Evolutionary conservation across 495 filamentous ascomycete genomes (phyloP).

Genomic region (Penicillium lividum): DNA sequence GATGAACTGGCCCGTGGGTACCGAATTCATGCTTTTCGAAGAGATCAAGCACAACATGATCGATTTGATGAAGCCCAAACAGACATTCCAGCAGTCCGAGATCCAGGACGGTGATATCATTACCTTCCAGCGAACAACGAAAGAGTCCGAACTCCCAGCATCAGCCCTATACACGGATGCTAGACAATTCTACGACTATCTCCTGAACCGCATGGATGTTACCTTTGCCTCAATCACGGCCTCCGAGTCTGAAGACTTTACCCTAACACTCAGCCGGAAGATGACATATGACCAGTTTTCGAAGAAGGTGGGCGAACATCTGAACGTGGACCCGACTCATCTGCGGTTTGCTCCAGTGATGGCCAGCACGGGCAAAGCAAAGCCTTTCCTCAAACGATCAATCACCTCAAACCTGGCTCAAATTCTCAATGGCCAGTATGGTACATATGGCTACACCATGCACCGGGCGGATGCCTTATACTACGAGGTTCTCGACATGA

Average conservation of each 20-base stretch:
- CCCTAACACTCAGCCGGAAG: conserved; percentile 75
- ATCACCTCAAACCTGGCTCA: conserved; percentile 62
- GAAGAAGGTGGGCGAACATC: conserved; percentile 78
- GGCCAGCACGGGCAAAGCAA: conserved; percentile 68
- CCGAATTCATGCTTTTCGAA: conserved; percentile 74
- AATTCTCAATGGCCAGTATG: conserved; percentile 70
- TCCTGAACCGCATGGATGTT: conserved; percentile 78
- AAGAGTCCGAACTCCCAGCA: conserved; percentile 58
- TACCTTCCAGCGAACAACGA: conserved; percentile 75
- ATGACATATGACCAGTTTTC: conserved; percentile 89
- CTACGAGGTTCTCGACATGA: conserved; percentile 92
- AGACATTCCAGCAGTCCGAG: conserved; percentile 83
- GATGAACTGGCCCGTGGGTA: conserved; percentile 80
- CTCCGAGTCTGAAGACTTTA: conserved; percentile 59
- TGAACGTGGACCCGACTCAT: conserved; percentile 80
- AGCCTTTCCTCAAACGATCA: conserved; percentile 71
- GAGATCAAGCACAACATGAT: conserved; percentile 99
- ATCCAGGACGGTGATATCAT: conserved; percentile 98
- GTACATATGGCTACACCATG: conserved; percentile 61
- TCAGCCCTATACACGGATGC: conserved; percentile 62
- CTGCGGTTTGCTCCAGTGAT: conserved; percentile 87
- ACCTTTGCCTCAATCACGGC: conserved; percentile 43
- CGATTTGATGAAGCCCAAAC: conserved; percentile 87
- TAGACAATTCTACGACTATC: conserved; percentile 86
- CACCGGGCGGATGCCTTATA: conserved; percentile 76